Evolutionary conservation across 306 rosid species (phyloP).

Genomic region (Prosopis cineraria): DNA sequence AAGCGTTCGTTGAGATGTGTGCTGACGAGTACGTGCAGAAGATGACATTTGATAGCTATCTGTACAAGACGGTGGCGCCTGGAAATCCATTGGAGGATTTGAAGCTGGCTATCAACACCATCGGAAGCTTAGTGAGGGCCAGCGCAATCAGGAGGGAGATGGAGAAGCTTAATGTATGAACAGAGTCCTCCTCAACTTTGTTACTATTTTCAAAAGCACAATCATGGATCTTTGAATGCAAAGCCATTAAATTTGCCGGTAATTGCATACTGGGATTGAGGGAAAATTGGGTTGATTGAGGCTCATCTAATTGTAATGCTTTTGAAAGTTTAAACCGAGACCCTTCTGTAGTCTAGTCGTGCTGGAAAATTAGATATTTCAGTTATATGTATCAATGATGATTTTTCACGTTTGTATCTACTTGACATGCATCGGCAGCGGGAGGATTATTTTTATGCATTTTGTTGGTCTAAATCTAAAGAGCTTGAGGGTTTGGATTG

Average conservation of each 20-base stretch:
- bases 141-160: constrained; percentile 86
- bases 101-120: constrained; percentile 92
- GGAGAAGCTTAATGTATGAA: constrained; percentile 76
- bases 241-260: neutral
- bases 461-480: no score
- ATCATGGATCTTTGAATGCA: constrained; percentile 20
- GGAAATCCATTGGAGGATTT: constrained; percentile 88
- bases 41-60: constrained; percentile 96
- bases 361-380: constrained; percentile 8
- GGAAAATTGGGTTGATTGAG: neutral
- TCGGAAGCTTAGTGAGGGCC: constrained; percentile 96
- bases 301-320: neutral
- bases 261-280: neutral
- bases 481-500: no score
- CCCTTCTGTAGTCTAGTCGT: neutral
- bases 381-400: neutral
- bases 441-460: neutral
- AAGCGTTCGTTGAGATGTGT: constrained; percentile 99
- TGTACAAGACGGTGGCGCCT: constrained; percentile 91
- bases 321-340: neutral
- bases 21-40: constrained; percentile 96
- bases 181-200: constrained; percentile 7
- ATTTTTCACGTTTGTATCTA: neutral
- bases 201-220: constrained; percentile 9
- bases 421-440: neutral